Percentiles rank a stretch among this genome's conserved stretches.
Evolutionary conservation across 2,329 filamentous ascomycete species (phyloP).

Genomic region (Talaromyces sp.): DNA sequence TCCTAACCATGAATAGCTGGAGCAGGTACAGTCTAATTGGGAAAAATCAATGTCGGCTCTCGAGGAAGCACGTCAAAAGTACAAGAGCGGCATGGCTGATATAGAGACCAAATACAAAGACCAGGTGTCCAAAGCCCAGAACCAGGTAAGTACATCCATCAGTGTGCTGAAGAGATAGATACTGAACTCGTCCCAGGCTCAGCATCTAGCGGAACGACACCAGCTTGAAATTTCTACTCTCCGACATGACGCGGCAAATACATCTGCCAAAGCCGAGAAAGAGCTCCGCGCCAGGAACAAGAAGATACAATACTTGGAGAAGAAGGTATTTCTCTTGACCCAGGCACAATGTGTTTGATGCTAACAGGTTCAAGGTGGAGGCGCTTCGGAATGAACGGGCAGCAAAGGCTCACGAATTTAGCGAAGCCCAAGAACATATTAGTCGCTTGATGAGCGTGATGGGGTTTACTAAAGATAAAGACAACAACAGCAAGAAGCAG

Average conservation of each 20-base stretch:
- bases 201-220: conserved; percentile 26
- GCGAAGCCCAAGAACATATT: conserved; percentile 42
- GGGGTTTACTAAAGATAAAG: conserved; percentile 33
- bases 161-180: conserved; percentile 1
- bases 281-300: conserved; percentile 34
- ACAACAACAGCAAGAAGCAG: conserved; percentile 9
- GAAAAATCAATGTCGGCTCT: conserved; percentile 26
- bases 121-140: conserved; percentile 23
- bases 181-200: conserved; percentile 12
- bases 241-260: conserved; percentile 28
- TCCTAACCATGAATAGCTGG: background rate
- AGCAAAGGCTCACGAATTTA: conserved; percentile 40
- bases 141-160: conserved; percentile 27
- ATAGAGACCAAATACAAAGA: conserved; percentile 27
- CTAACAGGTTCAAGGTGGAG: conserved; percentile 30
- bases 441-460: conserved; percentile 40
- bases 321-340: conserved; percentile 29
- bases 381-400: conserved; percentile 36
- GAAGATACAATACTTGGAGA: conserved; percentile 34
- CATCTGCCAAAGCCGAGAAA: conserved; percentile 27
- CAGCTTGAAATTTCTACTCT: conserved; percentile 31
- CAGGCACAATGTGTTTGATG: background rate
- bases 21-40: conserved; percentile 19
- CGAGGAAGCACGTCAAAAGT: conserved; percentile 25
- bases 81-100: conserved; percentile 24